These are phyloP conservation scores for Otatea glauca DNA, from an alignment of 176 grass and related monocot species.

Conservation along the genomic window DNA sequence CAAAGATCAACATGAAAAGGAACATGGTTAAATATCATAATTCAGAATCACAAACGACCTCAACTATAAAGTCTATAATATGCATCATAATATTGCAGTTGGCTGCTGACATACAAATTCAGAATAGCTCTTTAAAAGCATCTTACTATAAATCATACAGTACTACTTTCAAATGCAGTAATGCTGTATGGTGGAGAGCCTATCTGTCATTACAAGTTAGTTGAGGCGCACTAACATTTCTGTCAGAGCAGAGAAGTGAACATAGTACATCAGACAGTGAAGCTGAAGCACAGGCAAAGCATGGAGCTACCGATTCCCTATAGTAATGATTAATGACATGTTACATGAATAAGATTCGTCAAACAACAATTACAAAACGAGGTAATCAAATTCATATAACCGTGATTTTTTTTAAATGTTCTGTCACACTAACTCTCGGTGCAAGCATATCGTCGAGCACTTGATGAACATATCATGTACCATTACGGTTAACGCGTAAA, in stretches of 20 bases:
- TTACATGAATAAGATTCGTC: background rate
- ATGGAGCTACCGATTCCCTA: background rate
- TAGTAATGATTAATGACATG: background rate
- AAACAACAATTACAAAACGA: background rate
- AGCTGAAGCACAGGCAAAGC: background rate
- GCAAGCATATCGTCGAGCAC: constrained; percentile 17
- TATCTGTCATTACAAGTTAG: background rate
- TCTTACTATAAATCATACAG: background rate
- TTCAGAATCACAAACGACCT: background rate
- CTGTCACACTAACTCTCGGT: background rate
- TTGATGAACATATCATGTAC: background rate
- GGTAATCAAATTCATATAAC: background rate
- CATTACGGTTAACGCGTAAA: background rate
- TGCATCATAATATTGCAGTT: constrained; percentile 9
- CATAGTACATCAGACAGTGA: background rate
- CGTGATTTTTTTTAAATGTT: background rate
- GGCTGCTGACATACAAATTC: background rate
- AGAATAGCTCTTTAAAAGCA: background rate
- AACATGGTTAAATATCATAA: constrained; percentile 7
- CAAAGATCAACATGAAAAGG: constrained; percentile 18
- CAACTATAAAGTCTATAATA: background rate
- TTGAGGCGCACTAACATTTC: background rate
- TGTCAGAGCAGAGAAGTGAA: background rate
- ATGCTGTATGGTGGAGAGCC: background rate
- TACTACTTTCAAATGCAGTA: background rate